Base-by-base conservation (phyloP, 345 rosid genomes). In the Odontarrhena argentea region DNA sequence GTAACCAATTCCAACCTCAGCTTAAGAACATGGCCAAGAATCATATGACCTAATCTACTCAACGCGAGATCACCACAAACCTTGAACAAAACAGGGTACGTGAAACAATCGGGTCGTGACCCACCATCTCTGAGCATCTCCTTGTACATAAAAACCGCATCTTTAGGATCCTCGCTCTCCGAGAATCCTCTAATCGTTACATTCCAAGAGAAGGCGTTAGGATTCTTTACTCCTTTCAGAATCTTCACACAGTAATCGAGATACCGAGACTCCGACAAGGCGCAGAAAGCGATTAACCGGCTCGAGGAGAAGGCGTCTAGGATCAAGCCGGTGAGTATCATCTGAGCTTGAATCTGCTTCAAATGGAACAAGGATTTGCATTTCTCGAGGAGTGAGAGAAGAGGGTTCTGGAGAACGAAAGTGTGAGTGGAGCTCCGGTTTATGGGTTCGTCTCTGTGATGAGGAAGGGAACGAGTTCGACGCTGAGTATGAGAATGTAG, bases 291-390 rank as follows among this genome's bases (percentile, higher is more conserved):
- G 25, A 90, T 67, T 12, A 90, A 78, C 54, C 86, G 83, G 71
- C 98, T 86, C 22, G 85, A 74, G 11, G 89, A 89, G 10, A 85
- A 74, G 44, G 78, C 70, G 55, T 90, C 89, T 1, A 68, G 63
- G 28, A 84, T 78, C 24, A 81, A 72, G 46, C 87, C 90, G 6
- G 79, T 79, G 59, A 78, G 28, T 42, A 68, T 69, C 84, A 85
- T 78, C 71, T 80, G 96, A 68, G 96, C 65, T 71, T 89, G 97
- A 48, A 89, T 80, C 76, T 87, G 90, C 77, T 80, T 87, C 76
- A 87, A 30, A 13, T 92, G 93, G 62, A 70, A 15, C 26, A 86
- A 53, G 40, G 83, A 81, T 35, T 75, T 67, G 86, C 83, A 86
- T 38, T 80, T 77, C 53, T 86, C 86, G 40, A 86, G 84, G 0